Conservation (phyloP, 345 rosid species). For the Draba incana region DNA sequence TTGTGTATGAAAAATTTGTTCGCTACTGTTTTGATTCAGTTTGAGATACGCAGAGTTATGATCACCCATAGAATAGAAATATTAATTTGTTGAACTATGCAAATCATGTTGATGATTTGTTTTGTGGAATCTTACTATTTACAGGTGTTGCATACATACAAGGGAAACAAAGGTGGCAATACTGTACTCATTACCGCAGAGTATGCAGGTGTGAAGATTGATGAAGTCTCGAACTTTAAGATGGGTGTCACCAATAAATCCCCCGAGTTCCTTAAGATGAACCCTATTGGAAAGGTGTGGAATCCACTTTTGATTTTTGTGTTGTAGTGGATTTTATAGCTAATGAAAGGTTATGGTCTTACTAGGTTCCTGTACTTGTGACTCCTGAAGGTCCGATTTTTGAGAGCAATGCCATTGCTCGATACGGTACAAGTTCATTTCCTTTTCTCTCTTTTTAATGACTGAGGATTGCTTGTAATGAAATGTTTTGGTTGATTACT, state of each 20-base stretch:
- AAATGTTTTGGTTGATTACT: conserved; percentile 16
- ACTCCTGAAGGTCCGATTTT: conserved; percentile 87
- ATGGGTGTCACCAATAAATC: conserved; percentile 88
- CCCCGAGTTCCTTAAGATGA: conserved; percentile 89
- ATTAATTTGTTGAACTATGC: too few species aligned
- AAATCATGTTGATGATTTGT: too few species aligned
- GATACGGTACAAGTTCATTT: conserved; percentile 59
- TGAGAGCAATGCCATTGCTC: conserved; percentile 98
- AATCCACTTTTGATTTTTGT: background rate
- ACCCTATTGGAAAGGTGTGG: conserved; percentile 89
- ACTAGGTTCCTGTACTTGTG: conserved; percentile 89
- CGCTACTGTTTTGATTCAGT: too few species aligned
- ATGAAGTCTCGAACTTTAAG: conserved; percentile 60
- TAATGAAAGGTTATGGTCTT: conserved; percentile 1
- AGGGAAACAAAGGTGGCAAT: conserved; percentile 65
- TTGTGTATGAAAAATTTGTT: too few species aligned
- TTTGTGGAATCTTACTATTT: background rate
- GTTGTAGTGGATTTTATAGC: background rate
- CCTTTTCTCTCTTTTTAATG: background rate
- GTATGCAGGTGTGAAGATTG: conserved; percentile 73
- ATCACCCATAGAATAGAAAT: too few species aligned
- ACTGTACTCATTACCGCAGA: conserved; percentile 86
- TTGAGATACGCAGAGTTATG: too few species aligned
- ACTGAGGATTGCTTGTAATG: background rate
- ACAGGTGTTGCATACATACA: conserved; percentile 69